These are phyloP conservation scores for Chytriomyces sp. DNA, from an alignment of 192 early-diverging fungal genomes.

Conservation along the genomic window DNA sequence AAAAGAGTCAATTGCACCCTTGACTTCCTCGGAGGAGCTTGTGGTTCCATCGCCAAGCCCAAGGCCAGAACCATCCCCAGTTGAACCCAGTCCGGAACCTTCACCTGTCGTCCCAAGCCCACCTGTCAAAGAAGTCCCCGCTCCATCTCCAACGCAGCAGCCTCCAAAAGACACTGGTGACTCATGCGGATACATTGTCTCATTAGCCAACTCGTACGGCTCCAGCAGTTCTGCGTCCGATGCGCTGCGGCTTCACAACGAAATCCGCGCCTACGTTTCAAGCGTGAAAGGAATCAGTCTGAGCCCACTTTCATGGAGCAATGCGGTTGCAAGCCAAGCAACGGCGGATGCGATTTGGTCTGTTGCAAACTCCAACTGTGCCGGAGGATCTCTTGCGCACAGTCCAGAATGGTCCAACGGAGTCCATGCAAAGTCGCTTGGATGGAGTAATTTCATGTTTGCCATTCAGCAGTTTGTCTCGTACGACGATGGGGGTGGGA, in stretches of 20 bases:
- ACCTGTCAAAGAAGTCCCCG: no score
- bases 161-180: neutral
- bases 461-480: slow-evolving; percentile 5
- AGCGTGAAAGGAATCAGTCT: neutral
- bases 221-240: neutral
- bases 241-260: neutral
- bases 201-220: neutral
- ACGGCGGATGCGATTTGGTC: slow-evolving; percentile 5
- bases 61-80: no score
- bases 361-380: neutral
- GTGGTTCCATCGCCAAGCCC: no score
- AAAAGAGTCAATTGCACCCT: no score
- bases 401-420: neutral
- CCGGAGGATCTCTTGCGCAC: neutral
- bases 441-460: slow-evolving; percentile 7
- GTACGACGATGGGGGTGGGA: slow-evolving; percentile 9
- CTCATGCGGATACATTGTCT: neutral
- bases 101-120: no score
- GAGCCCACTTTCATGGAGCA: neutral
- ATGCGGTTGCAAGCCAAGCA: neutral
- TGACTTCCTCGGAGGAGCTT: no score
- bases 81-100: no score
- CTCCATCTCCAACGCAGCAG: no score
- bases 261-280: slow-evolving; percentile 9
- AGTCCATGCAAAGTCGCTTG: slow-evolving; percentile 12